A percentile compares a stretch with the other conserved stretches of the same genome.
These are phyloP conservation scores for Microcyclosporella mali DNA, from an alignment of 2,329 filamentous ascomycete species.

Conservation along the genomic window DNA sequence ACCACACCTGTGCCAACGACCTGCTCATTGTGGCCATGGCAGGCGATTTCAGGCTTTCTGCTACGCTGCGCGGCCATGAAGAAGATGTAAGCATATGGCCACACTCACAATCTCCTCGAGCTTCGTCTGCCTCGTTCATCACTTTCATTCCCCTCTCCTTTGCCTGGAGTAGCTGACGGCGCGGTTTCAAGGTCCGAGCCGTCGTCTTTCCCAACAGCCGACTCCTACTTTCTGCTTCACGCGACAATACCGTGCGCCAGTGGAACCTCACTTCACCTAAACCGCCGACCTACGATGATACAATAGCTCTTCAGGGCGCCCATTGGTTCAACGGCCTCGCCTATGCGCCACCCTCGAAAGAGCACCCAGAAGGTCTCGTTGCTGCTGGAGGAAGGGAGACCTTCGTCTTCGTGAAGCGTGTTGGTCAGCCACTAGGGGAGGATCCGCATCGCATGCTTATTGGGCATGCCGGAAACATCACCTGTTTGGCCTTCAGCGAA, in stretches of 20 bases:
- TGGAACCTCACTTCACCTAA: conserved; percentile 66
- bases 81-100: conserved; percentile 66
- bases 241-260: conserved; percentile 81
- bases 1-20: no score
- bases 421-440: conserved; percentile 59
- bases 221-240: conserved; percentile 74
- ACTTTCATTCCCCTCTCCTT: not conserved
- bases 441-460: conserved; percentile 80
- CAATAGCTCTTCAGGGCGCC: conserved; percentile 71
- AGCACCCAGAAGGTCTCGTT: conserved; percentile 71
- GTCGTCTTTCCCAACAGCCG: conserved; percentile 70
- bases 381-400: conserved; percentile 86
- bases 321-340: conserved; percentile 84
- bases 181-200: conserved; percentile 65
- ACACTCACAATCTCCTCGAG: not conserved
- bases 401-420: conserved; percentile 82
- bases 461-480: conserved; percentile 83
- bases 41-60: conserved; percentile 81
- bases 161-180: conserved; percentile 14
- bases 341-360: conserved; percentile 62
- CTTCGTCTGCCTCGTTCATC: not conserved
- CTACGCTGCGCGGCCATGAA: conserved; percentile 80
- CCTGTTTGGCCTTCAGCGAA: conserved; percentile 71
- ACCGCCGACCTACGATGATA: conserved; percentile 67
- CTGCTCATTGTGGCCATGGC: no score